Evolutionary conservation across 768 basidiomycete genomes (phyloP).

Genomic region (Tricholoma hemisulphureum): DNA sequence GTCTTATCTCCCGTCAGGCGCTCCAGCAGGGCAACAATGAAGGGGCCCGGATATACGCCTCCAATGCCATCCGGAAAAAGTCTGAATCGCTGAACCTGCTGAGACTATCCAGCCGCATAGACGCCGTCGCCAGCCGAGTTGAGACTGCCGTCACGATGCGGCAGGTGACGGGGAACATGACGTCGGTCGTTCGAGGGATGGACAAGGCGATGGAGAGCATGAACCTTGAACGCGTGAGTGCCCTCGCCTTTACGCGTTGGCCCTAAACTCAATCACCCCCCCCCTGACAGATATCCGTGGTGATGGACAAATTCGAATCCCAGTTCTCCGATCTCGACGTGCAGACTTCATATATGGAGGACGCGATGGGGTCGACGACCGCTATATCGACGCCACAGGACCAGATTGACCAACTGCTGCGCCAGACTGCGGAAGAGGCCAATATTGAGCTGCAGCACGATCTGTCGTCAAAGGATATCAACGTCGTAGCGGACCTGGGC

Average conservation of each 20-base stretch:
- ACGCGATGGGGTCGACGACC: constrained; percentile 90
- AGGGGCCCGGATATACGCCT: constrained; percentile 96
- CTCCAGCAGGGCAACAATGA: constrained; percentile 96
- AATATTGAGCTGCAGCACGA: constrained; percentile 95
- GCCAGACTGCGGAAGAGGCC: constrained; percentile 95
- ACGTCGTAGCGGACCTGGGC: constrained; percentile 55
- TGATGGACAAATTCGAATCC: constrained; percentile 99
- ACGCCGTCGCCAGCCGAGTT: constrained; percentile 94
- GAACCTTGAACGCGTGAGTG: constrained; percentile 91
- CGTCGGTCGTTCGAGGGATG: constrained; percentile 95
- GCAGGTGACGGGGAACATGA: constrained; percentile 95
- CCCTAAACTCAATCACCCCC: background rate
- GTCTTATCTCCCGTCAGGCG: constrained; percentile 52
- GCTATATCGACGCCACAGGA: constrained; percentile 95
- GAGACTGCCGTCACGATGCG: constrained; percentile 99
- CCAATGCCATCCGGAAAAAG: constrained; percentile 98
- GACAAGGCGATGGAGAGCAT: constrained; percentile 99
- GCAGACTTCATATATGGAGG: constrained; percentile 97
- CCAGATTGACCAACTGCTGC: constrained; percentile 89
- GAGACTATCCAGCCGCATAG: constrained; percentile 85
- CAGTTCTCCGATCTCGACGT: constrained; percentile 98
- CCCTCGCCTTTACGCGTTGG: background rate
- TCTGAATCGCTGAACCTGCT: constrained; percentile 90
- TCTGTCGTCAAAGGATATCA: constrained; percentile 63
- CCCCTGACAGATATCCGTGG: constrained; percentile 90